A percentile compares a stretch with the other conserved stretches of the same genome.
Evolutionary conservation across 306 rosid species (phyloP).

Genomic region (Cicer cuneatum): DNA sequence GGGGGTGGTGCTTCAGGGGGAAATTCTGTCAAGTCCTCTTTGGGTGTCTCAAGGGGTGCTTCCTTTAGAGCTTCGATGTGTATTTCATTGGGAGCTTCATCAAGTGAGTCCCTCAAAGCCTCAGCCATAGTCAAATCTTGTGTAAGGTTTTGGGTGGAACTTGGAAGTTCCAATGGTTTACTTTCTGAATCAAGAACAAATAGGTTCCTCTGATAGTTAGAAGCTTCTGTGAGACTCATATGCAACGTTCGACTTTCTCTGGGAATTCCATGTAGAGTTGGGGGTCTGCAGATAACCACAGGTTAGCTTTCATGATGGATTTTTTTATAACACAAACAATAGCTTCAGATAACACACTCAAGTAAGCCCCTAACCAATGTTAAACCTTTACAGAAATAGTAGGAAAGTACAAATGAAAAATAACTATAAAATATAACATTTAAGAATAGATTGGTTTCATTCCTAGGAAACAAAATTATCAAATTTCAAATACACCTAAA

Average conservation of each 20-base stretch:
- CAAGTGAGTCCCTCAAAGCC: constrained; percentile 44
- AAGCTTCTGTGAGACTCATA: constrained; percentile 68
- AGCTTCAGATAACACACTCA: background rate
- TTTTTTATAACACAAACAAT: background rate
- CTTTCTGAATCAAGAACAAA: constrained; percentile 69
- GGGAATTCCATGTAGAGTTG: constrained; percentile 90
- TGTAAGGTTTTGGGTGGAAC: constrained; percentile 51
- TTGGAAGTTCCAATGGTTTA: constrained; percentile 62
- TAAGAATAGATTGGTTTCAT: constrained; percentile 31
- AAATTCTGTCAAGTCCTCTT: constrained; percentile 38
- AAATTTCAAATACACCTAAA: background rate
- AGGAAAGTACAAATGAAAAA: constrained; percentile 9
- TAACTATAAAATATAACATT: constrained; percentile 15
- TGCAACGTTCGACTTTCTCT: constrained; percentile 76
- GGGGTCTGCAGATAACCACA: constrained; percentile 64
- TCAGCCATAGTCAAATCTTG: constrained; percentile 54
- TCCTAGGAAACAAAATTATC: background rate
- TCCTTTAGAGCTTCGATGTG: constrained; percentile 51
- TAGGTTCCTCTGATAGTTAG: constrained; percentile 70
- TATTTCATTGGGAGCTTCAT: constrained; percentile 46
- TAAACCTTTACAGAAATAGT: background rate
- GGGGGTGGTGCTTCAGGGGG: constrained; percentile 58
- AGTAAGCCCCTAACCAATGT: background rate
- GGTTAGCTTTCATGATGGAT: constrained; percentile 4
- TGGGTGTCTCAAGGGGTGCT: constrained; percentile 39